Conservation (phyloP, 345 rosid genomes). For the Sonneratia alba region DNA sequence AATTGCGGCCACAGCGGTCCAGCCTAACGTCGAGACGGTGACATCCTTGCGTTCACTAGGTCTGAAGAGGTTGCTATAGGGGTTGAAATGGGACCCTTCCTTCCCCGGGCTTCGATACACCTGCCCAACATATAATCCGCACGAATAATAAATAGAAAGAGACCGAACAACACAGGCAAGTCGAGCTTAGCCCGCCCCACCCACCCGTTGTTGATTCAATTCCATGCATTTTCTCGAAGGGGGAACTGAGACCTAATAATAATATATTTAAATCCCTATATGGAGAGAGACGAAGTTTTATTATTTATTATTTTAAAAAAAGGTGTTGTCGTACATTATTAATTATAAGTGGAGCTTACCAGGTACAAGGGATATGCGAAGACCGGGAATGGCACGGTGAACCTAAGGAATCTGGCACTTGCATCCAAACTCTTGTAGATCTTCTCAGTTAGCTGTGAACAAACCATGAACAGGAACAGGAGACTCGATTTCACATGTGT, state of each 20-base stretch:
- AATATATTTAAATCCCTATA: no score
- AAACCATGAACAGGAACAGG: neutral
- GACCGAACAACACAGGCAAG: no score
- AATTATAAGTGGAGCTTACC: conserved; percentile 23
- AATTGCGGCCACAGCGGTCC: conserved; percentile 29
- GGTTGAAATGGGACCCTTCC: conserved; percentile 36
- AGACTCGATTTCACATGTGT: neutral
- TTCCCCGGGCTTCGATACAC: conserved; percentile 33
- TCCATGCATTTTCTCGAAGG: neutral
- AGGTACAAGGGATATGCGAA: conserved; percentile 83
- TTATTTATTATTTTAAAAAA: no score
- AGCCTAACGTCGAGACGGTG: conserved; percentile 26
- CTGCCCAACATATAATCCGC: neutral
- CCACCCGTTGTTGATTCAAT: no score
- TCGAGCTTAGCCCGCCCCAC: no score
- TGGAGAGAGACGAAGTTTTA: no score
- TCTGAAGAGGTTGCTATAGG: conserved; percentile 26
- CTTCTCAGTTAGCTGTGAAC: conserved; percentile 59
- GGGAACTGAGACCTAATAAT: no score
- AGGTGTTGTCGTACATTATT: no score
- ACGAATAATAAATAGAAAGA: neutral
- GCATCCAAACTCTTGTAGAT: conserved; percentile 43
- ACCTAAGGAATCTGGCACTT: conserved; percentile 37
- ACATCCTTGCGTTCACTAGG: conserved; percentile 28
- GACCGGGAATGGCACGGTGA: conserved; percentile 76